These are phyloP conservation scores for Cenococcum geophilum DNA, from an alignment of 495 filamentous ascomycete genomes.

Conservation along the genomic window DNA sequence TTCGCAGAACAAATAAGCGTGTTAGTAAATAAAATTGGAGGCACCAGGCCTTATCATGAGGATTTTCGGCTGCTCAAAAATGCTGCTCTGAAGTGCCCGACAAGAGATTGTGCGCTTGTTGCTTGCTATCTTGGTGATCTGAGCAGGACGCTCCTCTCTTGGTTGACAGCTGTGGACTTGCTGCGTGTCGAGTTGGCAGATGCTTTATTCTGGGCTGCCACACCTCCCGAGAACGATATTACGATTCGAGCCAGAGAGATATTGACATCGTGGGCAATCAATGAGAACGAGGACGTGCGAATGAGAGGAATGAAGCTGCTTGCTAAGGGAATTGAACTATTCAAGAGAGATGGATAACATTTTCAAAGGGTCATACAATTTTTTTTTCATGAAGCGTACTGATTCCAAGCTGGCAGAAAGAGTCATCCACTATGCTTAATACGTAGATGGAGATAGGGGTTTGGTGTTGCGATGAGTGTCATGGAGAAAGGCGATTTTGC, in stretches of 20 bases:
- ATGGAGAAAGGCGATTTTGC: no score
- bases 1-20: slow-evolving; percentile 14
- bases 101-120: slow-evolving; percentile 1
- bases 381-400: no score
- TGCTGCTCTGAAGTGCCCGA: neutral
- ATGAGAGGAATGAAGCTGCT: neutral
- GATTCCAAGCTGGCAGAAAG: no score
- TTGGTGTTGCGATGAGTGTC: no score
- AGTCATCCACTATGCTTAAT: no score
- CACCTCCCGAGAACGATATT: neutral
- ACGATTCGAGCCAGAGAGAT: neutral
- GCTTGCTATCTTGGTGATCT: slow-evolving; percentile 19
- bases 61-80: slow-evolving; percentile 11
- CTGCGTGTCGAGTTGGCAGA: slow-evolving; percentile 19
- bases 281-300: neutral
- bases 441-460: no score
- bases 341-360: neutral
- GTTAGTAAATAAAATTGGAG: slow-evolving; percentile 4
- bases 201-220: neutral
- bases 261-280: neutral
- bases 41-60: slow-evolving; percentile 7
- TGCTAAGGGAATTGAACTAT: neutral
- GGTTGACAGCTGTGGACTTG: slow-evolving; percentile 15
- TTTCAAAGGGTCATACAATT: no score
- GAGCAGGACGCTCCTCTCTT: slow-evolving; percentile 13